Conservation (phyloP, 129 eudicot species). For the Tagetes erecta region DNA sequence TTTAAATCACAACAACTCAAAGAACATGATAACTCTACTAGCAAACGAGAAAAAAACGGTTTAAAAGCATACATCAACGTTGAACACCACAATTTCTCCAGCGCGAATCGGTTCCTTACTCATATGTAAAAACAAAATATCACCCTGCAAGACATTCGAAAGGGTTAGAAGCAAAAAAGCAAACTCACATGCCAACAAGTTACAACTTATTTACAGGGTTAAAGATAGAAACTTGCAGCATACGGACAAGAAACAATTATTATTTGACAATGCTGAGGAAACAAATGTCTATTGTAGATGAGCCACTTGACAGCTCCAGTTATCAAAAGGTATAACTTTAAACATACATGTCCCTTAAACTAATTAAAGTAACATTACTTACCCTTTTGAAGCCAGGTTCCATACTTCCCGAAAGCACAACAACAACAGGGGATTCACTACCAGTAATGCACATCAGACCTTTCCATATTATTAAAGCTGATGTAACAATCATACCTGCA, state of each 20-base stretch:
- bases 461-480: slow-evolving; percentile 94
- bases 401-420: slow-evolving; percentile 99
- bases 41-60: background rate
- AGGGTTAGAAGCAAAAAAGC: slow-evolving; percentile 10
- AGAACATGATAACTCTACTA: background rate
- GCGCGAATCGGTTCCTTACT: slow-evolving; percentile 94
- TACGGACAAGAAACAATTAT: background rate
- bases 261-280: background rate
- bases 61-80: slow-evolving; percentile 68
- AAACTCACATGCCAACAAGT: slow-evolving; percentile 18
- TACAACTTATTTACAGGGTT: slow-evolving; percentile 1
- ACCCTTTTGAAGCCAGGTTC: slow-evolving; percentile 99
- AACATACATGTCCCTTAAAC: background rate
- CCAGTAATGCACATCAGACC: slow-evolving; percentile 88
- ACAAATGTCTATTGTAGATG: slow-evolving; percentile 6
- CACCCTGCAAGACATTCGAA: slow-evolving; percentile 69
- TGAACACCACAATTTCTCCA: slow-evolving; percentile 94
- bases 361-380: slow-evolving; percentile 22
- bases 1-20: background rate
- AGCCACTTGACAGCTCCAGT: background rate
- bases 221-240: slow-evolving; percentile 17
- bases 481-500: slow-evolving; percentile 90
- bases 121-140: slow-evolving; percentile 90
- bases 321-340: background rate
- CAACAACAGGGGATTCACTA: slow-evolving; percentile 96